Evolutionary conservation across 2,329 filamentous ascomycete species (phyloP), one percentile per base, ranked within the genome.

Genomic region (Pyricularia pennisetigena): DNA sequence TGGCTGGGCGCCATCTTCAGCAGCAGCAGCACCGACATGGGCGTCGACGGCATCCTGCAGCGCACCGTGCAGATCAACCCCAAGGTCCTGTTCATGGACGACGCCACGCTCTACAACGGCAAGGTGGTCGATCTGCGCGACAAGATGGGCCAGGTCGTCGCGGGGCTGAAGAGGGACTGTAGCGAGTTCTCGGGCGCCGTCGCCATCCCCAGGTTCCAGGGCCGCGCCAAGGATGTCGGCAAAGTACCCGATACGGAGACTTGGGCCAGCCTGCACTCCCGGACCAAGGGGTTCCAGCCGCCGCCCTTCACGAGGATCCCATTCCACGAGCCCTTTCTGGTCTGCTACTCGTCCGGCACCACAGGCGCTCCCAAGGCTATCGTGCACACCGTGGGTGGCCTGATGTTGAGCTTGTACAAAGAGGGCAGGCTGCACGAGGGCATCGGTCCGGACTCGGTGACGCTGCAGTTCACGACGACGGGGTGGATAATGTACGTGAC

Each of bases 401-500:
- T 86, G 1, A 76, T 91, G 32, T 70, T 92, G 28, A 83, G 76
- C 70, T 72, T 74, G 16, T 74, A 72, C 70, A 86, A 94, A 74
- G 92, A 96, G 75, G 81, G 79, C 0, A 77, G 75, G 2, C 75
- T 87, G 29, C 84, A 87, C 73, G 80, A 83, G 65, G 78, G 80
- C 30, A 68, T 78, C 4, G 74, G 71, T 0, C 72, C 79, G 0
- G 74, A 78, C n/a, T 79, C 77, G 62, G 80, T 86, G 1, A 74
- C 77, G 0, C 72, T 87, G 69, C 84, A 87, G 75, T 87, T 84
- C 74, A 87, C 88, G 0, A 90, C 88, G 0, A 93, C 90, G 0
- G 90, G 91, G 0, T 96, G 92, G 92, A 95, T 97, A 78, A 96
- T 97, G 92, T 95, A 94, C 75, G 80, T 93, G 9, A 79, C 82